Conservation (phyloP, 192 early-diverging fungal species). For the Coemansia sp. region DNA sequence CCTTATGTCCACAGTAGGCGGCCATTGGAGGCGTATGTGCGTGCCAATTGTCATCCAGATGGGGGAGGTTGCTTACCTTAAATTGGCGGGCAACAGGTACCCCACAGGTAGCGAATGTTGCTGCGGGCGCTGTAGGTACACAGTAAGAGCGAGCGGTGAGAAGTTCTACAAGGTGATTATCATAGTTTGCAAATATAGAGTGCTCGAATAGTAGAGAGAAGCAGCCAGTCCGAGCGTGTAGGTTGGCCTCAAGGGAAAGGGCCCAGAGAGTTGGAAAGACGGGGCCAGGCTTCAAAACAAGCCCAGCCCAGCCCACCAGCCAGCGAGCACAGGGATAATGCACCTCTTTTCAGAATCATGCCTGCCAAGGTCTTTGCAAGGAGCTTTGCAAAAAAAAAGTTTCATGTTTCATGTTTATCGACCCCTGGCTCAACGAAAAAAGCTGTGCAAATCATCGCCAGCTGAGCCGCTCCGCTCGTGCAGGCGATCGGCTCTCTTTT, state of each 20-base stretch:
- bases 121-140: conserved; percentile 1
- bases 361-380: too few species aligned
- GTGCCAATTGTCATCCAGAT: neutral
- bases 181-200: neutral
- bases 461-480: neutral
- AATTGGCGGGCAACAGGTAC: neutral
- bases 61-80: neutral
- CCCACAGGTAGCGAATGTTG: neutral
- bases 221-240: neutral
- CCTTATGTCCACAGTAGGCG: neutral
- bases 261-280: neutral
- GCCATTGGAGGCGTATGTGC: neutral
- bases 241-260: neutral
- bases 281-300: neutral
- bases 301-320: neutral
- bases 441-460: neutral
- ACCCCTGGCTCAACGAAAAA: neutral
- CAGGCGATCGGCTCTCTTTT: neutral
- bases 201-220: neutral
- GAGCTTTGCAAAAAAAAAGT: too few species aligned
- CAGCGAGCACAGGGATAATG: neutral
- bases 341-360: too few species aligned
- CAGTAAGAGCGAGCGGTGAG: neutral
- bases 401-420: too few species aligned
- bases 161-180: neutral